Base-by-base conservation (phyloP, 495 filamentous ascomycete species). In the Neurospora tetrasperma region DNA sequence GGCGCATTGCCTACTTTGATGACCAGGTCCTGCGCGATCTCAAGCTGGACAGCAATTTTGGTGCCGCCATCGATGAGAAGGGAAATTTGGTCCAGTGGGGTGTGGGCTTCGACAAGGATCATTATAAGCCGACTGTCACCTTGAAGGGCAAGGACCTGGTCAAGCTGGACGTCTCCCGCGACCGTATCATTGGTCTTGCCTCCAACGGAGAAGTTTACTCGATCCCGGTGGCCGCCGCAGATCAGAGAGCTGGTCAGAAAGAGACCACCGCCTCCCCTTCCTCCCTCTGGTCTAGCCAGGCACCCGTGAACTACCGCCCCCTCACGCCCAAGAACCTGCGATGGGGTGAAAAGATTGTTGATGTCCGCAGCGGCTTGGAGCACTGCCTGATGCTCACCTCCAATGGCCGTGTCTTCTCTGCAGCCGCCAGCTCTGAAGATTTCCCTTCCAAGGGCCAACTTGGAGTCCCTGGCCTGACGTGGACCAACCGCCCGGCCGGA, bases 81-180 rank as follows among this genome's bases (percentile, higher is more conserved):
- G 96, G 96, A 5, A 92, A 98, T 79, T 83, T 99, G 16, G 84
- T 98, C 18, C 94, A 97, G 81, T 99, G 96, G 96, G 96, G 96
- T 4, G 86, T 84, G 35, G 93, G 85, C 23, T 98, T 90, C 79
- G 91, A 90, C 12, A 78, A 77, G 44, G 76, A 77, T 0, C 71
- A 77, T 35, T 75, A 75, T 8, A 62, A 85, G 5, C 96, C 96
- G 0, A 86, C 85, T 3, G 82, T 85, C 73, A 98, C 95, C 16
- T 79, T 99, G 42, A 89, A 83, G 42, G 96, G 95, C 69, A 97
- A 97, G 80, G 87, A 95, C 75, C 80, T 99, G 69, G 82, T 82
- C 40, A 90, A 90, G 23, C 80, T 97, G 31, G 85, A 87, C 23
- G 82, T 97, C 71, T 97, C 94, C 1, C 84, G 86, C 70, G 94